Base-by-base conservation (phyloP, 495 filamentous ascomycete species). In the Hypomontagnella monticulosa region DNA sequence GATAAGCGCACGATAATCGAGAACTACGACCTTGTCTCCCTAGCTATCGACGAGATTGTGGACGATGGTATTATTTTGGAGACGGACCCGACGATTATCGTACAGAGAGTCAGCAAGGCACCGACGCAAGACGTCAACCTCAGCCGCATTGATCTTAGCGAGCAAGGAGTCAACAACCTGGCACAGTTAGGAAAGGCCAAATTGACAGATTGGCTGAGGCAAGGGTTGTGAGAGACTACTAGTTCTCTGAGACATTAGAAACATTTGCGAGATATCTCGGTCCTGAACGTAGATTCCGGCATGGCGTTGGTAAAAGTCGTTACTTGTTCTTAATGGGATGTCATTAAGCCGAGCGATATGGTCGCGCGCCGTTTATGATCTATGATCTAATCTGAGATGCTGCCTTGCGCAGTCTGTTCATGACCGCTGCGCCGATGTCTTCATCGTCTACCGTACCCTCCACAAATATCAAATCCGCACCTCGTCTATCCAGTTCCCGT, bases 1-100 rank as follows among this genome's bases (percentile, higher is more conserved):
- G 95, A 99, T 82, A 97, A 97, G 83, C 91, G 95, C 61, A 98
- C 94, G 8, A 91, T 98, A 62, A 87, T 97, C 71, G 95, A 99
- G 79, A 97, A 97, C 84, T 99, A 97, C 81, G 95, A 98, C 72
- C 84, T 83, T 7, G 91, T 97, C 56, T 90, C 93, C 16, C 83
- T 99, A 16, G 91, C 93, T 41, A 91, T 98, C 55, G 95, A 99
- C 76, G 95, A 99, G 76, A 92, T 97, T 55, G 88, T 96, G 30
- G 95, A 98, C 76, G 95, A 98, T 67, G 95, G 95, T 30, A 93
- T 99, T 65, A 93, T 98, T 64, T 84, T 99, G 10, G 95, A 99
- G 80, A 97, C 93, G 0, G 95, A 99, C 75, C 93, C 95, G 0
- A 91, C 93, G 23, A 86, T 96, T 61, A 91, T 99, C 69, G 88